Evolutionary conservation across 441 rosid species (phyloP), one percentile per base, ranked within the genome.

Genomic region (Daphne laureola): DNA sequence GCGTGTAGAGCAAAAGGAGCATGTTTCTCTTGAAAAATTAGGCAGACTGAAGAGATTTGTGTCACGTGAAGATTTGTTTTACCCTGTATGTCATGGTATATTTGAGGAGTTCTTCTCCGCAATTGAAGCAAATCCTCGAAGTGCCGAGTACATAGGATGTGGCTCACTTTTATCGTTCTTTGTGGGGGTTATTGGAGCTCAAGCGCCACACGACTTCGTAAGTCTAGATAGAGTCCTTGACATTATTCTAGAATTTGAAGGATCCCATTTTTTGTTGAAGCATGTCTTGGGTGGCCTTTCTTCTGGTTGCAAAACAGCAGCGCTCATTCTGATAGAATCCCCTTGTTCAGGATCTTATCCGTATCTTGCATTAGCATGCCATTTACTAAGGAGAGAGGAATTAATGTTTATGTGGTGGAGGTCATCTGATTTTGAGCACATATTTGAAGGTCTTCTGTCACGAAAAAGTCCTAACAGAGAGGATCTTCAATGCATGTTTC

Each of bases 281-380:
- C 79, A 77, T 67, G 38, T 87, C 49, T 57, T 90, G 53, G 71
- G 74, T 53, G 96, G 87, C 51, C 90, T 93, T 60, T 84, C 97
- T 67, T 73, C 68, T 69, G 67, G 82, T 66, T 93, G 99, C 77
- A 90, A 82, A 74, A 85, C 89, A 51, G 77, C 96, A 12, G 59
- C 78, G 11, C 43, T 87, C 49, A 63, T 77, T 55, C 66, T 90
- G 54, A 77, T 86, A 5, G 96, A 93, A 62, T 87, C 97, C 71
- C 99, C 99, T 12, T 90, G 74, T 73, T 78, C 99, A 17, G 99
- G 97, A 65, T 73, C 99, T 48, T 93, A 93, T 81, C 68, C 89
- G 15, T 85, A 73, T 76, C 93, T 90, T 71, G 83, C 95, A 46
- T 59, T 93, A 70, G 91, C 86, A 23, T 87, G 99, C 69, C 93